Percentiles rank a stretch among this genome's conserved stretches.
Evolutionary conservation across 176 grass and related monocot species (phyloP).

Genomic region (Paspalum vaginatum): DNA sequence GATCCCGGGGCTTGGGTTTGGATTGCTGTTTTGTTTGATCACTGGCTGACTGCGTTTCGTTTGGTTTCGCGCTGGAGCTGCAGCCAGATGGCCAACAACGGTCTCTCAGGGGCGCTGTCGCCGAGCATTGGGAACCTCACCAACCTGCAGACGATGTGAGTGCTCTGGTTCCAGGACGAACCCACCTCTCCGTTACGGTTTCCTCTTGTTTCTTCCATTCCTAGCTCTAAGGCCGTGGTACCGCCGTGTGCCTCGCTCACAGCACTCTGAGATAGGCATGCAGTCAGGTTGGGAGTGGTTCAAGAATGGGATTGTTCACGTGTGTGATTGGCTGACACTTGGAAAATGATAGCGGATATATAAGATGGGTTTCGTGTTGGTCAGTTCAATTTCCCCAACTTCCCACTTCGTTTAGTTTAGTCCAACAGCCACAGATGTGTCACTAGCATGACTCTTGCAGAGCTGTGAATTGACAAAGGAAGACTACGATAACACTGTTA

Average conservation of each 20-base stretch:
- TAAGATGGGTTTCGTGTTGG: neutral
- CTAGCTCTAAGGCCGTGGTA: neutral
- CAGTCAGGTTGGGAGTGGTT: neutral
- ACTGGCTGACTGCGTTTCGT: neutral
- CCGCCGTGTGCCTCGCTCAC: neutral
- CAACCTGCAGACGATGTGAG: slow-evolving; percentile 89
- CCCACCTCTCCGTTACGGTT: slow-evolving; percentile 11
- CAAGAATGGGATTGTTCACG: neutral
- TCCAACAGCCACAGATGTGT: neutral
- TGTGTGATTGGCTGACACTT: neutral
- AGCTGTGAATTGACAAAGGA: neutral
- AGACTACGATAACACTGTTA: slow-evolving; percentile 5
- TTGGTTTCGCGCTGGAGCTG: slow-evolving; percentile 35
- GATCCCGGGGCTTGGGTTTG: too few relatives aligned
- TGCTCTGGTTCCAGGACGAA: slow-evolving; percentile 1
- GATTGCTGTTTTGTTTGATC: neutral
- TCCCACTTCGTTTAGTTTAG: neutral
- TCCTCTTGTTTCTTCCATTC: slow-evolving; percentile 4
- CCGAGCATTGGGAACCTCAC: slow-evolving; percentile 87
- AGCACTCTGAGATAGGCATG: neutral
- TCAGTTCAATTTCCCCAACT: neutral
- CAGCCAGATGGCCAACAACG: slow-evolving; percentile 96
- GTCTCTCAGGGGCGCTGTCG: slow-evolving; percentile 69
- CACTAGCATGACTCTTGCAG: neutral
- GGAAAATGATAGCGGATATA: neutral